Conservation (phyloP, 2,329 filamentous ascomycete species). For the Fusarium nodosum region DNA sequence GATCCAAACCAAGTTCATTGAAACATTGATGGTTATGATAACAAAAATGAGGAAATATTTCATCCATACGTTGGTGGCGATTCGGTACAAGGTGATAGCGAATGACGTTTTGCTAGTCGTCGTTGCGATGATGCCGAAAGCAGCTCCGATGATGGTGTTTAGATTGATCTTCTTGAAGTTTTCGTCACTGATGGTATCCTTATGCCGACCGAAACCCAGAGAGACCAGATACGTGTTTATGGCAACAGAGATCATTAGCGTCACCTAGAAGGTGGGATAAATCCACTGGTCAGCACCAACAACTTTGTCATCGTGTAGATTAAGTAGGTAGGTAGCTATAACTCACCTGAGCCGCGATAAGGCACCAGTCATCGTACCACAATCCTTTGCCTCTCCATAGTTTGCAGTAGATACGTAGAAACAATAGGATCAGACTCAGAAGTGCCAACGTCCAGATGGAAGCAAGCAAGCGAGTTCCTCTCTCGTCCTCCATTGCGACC, state of each 20-base stretch:
- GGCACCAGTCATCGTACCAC: slow-evolving; percentile 56
- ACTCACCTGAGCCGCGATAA: slow-evolving; percentile 56
- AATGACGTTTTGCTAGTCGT: slow-evolving; percentile 57
- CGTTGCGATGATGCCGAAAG: slow-evolving; percentile 54
- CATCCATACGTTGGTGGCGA: slow-evolving; percentile 49
- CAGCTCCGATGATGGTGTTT: slow-evolving; percentile 48
- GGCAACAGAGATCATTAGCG: slow-evolving; percentile 49
- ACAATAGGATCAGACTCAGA: slow-evolving; percentile 47
- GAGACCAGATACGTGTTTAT: slow-evolving; percentile 53
- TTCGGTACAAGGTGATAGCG: slow-evolving; percentile 54
- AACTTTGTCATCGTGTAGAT: not conserved
- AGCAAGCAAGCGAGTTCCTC: slow-evolving; percentile 50
- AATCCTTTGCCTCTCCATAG: slow-evolving; percentile 53
- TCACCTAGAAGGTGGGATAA: slow-evolving; percentile 34
- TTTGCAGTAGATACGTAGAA: slow-evolving; percentile 56
- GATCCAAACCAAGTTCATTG: slow-evolving; percentile 55
- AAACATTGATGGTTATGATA: slow-evolving; percentile 53
- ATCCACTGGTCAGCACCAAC: not conserved
- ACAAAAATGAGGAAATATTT: slow-evolving; percentile 51
- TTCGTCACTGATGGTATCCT: slow-evolving; percentile 42
- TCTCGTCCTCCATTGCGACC: slow-evolving; percentile 35
- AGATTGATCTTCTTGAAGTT: slow-evolving; percentile 48
- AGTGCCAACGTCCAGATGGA: slow-evolving; percentile 51
- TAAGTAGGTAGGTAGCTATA: not conserved
- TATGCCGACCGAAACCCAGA: slow-evolving; percentile 49